Evolutionary conservation across 345 rosid species (phyloP).

Genomic region (Citropsis articulata): DNA sequence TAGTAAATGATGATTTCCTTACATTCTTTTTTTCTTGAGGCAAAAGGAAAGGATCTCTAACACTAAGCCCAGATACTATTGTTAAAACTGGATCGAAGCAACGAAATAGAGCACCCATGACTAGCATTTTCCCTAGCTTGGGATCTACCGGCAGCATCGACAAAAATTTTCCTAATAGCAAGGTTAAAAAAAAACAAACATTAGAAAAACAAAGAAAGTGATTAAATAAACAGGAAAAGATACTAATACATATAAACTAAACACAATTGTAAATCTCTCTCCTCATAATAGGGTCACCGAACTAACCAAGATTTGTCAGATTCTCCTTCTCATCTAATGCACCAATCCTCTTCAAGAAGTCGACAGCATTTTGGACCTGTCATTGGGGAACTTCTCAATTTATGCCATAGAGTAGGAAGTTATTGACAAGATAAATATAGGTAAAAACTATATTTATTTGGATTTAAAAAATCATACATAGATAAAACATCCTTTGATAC

Average conservation of each 20-base stretch:
- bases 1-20: not conserved
- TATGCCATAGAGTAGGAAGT: conserved; percentile 1
- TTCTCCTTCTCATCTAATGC: conserved; percentile 89
- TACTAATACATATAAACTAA: not conserved
- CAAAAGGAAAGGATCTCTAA: conserved; percentile 94
- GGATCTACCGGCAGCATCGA: conserved; percentile 98
- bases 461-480: not conserved
- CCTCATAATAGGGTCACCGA: conserved; percentile 15
- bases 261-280: not conserved
- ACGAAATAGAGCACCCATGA: conserved; percentile 91
- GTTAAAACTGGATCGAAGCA: conserved; percentile 96
- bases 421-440: not conserved
- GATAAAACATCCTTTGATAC: not conserved
- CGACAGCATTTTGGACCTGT: conserved; percentile 96
- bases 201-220: not conserved
- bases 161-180: conserved; percentile 63
- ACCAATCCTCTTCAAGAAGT: conserved; percentile 86
- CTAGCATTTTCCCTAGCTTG: conserved; percentile 97
- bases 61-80: conserved; percentile 92
- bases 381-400: conserved; percentile 13
- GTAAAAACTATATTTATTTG: not conserved
- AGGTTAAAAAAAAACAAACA: not conserved
- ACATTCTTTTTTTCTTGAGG: conserved; percentile 98
- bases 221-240: not conserved
- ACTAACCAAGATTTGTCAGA: conserved; percentile 92